Evolutionary conservation across 1,284 basidiomycete species (phyloP), one percentile per base, ranked within the genome.

Genomic region (Puccinia horiana): DNA sequence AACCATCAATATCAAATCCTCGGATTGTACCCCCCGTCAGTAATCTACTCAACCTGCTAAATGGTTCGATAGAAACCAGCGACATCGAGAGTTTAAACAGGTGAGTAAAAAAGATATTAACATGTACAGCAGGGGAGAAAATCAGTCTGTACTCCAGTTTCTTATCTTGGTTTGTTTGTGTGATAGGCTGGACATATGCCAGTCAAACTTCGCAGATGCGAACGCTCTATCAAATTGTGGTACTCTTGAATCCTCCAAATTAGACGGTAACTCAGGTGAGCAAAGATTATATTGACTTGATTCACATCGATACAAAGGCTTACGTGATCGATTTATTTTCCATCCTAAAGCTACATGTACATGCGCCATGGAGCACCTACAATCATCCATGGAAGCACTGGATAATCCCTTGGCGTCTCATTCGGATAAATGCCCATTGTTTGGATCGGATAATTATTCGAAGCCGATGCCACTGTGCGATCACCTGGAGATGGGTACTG

Each of bases 401-500:
- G 69, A 70, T 52, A 70, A 47, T 29, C 69, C 69, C 26, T 52
- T 70, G 26, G 69, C 11, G 6, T n/a, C 69, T 42, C 69, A 70
- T 16, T 49, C 69, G 40, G 69, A 70, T 16, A 70, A 70, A 70
- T 70, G 69, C 29, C 42, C 42, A 29, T 20, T 70, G 40, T 70
- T 47, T 52, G 47, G n/a, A 70, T 47, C 69, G 11, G 47, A 52
- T 23, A 26, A 14, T 49, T 70, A 47, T 26, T 49, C 69, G 26
- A 42, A 69, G 29, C 40, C 40, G 65, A 69, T 44, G 37, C 65
- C 65, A 5, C 16, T 69, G 65, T 26, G 65, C 20, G 65, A 69
- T 2, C 65, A 69, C 65, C 37, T 69, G 1, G 65, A 20, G 9
- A 69, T 69, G 40, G n/a, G 65, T 47, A 26, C 65, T n/a, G 65